A percentile compares a stretch with the other conserved stretches of the same genome.
Evolutionary conservation across 306 rosid species (phyloP).

Genomic region (Acacia crassicarpa): DNA sequence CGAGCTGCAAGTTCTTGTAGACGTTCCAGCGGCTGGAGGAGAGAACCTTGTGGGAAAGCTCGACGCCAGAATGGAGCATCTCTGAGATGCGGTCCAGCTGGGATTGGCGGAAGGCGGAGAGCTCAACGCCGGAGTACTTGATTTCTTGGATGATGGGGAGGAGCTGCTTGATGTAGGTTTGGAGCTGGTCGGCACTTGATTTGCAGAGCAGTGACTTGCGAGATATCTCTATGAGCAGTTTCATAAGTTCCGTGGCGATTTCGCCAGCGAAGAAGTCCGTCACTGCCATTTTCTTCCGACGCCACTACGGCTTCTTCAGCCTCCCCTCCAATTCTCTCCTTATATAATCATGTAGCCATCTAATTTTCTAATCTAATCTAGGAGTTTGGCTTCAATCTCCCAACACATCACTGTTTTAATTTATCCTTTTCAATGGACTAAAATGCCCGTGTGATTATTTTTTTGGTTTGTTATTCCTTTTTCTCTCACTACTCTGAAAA

Average conservation of each 20-base stretch:
- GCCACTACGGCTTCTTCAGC: neutral
- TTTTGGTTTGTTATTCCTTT: too few species aligned
- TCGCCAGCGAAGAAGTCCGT: slow-evolving; percentile 88
- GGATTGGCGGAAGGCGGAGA: slow-evolving; percentile 50
- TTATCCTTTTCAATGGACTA: neutral
- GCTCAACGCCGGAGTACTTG: slow-evolving; percentile 81
- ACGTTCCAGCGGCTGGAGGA: slow-evolving; percentile 67
- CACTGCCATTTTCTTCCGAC: slow-evolving; percentile 44
- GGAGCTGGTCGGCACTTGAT: slow-evolving; percentile 61
- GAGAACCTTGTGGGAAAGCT: slow-evolving; percentile 61
- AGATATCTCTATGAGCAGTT: slow-evolving; percentile 43
- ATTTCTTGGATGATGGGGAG: slow-evolving; percentile 67
- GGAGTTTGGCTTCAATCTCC: neutral
- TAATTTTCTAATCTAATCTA: neutral
- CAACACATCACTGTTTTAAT: neutral
- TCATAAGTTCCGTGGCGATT: slow-evolving; percentile 75
- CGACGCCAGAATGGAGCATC: slow-evolving; percentile 56
- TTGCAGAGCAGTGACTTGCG: slow-evolving; percentile 59
- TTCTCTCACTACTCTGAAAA: too few species aligned
- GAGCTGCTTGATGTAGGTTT: slow-evolving; percentile 29
- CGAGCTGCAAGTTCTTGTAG: slow-evolving; percentile 66
- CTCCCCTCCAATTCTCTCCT: neutral
- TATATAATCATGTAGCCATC: neutral
- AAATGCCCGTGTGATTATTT: neutral
- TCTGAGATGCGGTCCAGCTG: slow-evolving; percentile 71